Conservation (phyloP, 108 stramenopile genomes). For the Discostella stelligeroides region DNA sequence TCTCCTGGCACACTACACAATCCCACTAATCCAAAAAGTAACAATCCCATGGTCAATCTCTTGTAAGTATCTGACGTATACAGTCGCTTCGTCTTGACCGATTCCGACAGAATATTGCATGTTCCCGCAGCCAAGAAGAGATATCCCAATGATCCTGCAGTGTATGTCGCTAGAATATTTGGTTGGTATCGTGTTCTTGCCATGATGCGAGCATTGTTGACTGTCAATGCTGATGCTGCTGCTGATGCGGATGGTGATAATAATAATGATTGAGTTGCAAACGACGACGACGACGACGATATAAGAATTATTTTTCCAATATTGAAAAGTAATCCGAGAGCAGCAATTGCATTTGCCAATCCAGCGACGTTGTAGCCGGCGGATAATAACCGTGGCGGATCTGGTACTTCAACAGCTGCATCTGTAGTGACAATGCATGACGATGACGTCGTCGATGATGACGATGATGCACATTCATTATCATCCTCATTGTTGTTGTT, state of each 20-base stretch:
- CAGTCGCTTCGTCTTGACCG: slow-evolving; percentile 16
- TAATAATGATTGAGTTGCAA: no score
- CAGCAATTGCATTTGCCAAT: slow-evolving; percentile 5
- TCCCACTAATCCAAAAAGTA: slow-evolving; percentile 33
- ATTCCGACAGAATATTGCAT: slow-evolving; percentile 27
- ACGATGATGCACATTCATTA: background rate
- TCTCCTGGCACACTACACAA: slow-evolving; percentile 37
- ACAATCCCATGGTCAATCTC: slow-evolving; percentile 31
- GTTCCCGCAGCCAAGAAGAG: slow-evolving; percentile 27
- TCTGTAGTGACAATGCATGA: background rate
- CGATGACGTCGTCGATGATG: background rate
- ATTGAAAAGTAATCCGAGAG: slow-evolving; percentile 7
- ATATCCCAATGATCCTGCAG: slow-evolving; percentile 27
- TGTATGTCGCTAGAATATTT: slow-evolving; percentile 29
- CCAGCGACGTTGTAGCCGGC: slow-evolving; percentile 16
- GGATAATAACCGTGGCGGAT: slow-evolving; percentile 21
- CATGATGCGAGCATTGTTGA: background rate
- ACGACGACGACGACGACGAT: background rate
- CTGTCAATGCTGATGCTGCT: background rate
- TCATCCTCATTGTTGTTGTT: background rate
- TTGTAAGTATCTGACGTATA: slow-evolving; percentile 36
- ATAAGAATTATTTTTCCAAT: background rate
- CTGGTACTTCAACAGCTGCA: background rate
- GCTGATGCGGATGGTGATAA: background rate
- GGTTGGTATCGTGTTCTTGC: slow-evolving; percentile 20